phyloP scores from a whole-genome alignment of 352 stramenopile species.

The Globisporangium spiculum region DNA sequence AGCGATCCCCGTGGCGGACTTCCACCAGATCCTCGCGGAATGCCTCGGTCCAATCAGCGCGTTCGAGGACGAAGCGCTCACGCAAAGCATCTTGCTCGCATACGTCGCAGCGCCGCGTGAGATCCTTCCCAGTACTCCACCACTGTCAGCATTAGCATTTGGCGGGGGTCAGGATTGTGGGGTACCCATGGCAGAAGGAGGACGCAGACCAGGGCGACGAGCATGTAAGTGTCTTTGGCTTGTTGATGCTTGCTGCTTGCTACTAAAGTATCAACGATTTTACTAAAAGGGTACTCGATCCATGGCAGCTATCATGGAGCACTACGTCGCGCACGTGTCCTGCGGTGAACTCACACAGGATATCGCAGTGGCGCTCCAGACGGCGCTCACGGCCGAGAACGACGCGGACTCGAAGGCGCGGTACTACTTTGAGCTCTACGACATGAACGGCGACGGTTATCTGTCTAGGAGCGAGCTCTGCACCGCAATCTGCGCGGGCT shows the following conservation, averaged over 20 bases:
- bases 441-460: constrained; percentile 28
- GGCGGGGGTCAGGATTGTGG: not conserved
- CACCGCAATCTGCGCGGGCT: constrained; percentile 35
- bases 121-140: not conserved
- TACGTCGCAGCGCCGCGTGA: constrained; percentile 24
- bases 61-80: constrained; percentile 19
- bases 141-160: not conserved
- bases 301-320: constrained; percentile 14
- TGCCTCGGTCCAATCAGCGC: constrained; percentile 9
- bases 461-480: constrained; percentile 32
- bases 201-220: not conserved
- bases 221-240: constrained; percentile 5
- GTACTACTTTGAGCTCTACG: constrained; percentile 44
- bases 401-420: constrained; percentile 32
- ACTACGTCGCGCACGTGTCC: constrained; percentile 19
- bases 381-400: constrained; percentile 16
- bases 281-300: not conserved
- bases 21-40: constrained; percentile 21
- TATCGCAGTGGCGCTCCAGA: constrained; percentile 31
- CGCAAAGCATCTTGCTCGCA: constrained; percentile 25
- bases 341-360: constrained; percentile 29
- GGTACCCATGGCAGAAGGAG: not conserved
- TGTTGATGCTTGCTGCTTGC: not conserved
- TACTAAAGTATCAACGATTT: not conserved
- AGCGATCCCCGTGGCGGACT: constrained; percentile 17